Base-by-base conservation (phyloP, 768 basidiomycete genomes). In the Tephrocybe sp. region DNA sequence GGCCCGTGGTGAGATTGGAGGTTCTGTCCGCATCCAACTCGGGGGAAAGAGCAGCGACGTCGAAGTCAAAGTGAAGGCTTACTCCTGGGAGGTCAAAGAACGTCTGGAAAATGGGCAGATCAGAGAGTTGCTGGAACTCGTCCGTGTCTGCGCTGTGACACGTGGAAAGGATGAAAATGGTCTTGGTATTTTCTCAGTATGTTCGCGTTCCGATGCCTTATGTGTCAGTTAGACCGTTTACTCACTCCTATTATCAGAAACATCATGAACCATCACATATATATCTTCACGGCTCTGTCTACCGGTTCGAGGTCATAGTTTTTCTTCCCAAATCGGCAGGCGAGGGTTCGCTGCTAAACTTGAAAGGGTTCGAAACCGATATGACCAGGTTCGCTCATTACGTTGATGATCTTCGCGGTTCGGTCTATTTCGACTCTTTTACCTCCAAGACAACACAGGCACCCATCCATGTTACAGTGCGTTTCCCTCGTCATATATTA, bases 291-390 rank as follows among this genome's bases (percentile, higher is more conserved):
- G 36, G 52, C 53, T 25, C 47, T n/a, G 12, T 42, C 19, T 42
- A 65, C 13, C 44, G 37, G 9, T 63, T 64, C 45, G 47, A 57
- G 21, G 55, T 65, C 13, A 64, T 59, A 0, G 51, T 68, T 9
- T 46, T 53, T 26, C 60, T 69, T 25, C 65, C 66, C 1, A 49
- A 58, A n/a, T 40, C 41, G 4, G 34, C 27, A 4, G n/a, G n/a
- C n/a, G 35, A 42, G 19, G 64, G 49, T 7, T 51, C 49, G 2
- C 44, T 65, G 21, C 56, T 78, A n/a, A 45, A 55, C 4, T 60
- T 82, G 19, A 71, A 75, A 44, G 63, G 64, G 16, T 65, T 84
- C 22, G 69, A 74, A 49, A 79, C 78, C 1, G 58, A 69, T 31
- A 47, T 78, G 37, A 73, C 74, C 5, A 64, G 68, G 39, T 80